phyloP scores from a whole-genome alignment of 2,329 filamentous ascomycete species.

The Penicillium concentricum region DNA sequence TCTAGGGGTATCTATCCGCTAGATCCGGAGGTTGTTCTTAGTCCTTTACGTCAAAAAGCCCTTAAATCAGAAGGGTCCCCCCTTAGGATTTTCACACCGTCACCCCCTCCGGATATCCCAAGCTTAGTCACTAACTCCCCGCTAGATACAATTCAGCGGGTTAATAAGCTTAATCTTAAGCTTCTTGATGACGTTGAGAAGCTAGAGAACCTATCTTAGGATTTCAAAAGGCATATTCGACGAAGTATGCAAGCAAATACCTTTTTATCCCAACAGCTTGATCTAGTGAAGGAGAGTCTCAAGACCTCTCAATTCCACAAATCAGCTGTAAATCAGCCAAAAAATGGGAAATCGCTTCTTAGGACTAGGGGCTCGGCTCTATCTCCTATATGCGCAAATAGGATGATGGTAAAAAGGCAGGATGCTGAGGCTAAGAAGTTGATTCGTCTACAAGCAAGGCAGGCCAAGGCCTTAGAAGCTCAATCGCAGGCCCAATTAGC shows the following conservation, averaged over 20 bases:
- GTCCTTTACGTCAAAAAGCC: not conserved
- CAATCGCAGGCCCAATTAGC: not conserved
- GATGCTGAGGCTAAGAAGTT: not conserved
- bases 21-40: not conserved
- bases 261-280: not conserved
- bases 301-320: not conserved
- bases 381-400: not conserved
- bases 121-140: too few relatives aligned
- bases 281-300: not conserved
- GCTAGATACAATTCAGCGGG: too few relatives aligned
- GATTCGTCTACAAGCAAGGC: not conserved
- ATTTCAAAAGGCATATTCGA: not conserved
- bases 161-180: too few relatives aligned
- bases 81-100: not conserved
- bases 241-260: not conserved
- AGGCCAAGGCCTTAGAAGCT: not conserved
- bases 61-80: not conserved
- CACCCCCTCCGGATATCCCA: too few relatives aligned
- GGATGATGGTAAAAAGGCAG: not conserved
- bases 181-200: not conserved
- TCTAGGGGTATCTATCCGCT: not conserved
- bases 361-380: not conserved
- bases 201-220: not conserved
- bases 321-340: not conserved
- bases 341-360: not conserved